A percentile compares a stretch with the other conserved stretches of the same genome.
Evolutionary conservation across 1,139 yeast genomes (phyloP).

Genomic region (Hemisphaericaspora subhashii): DNA sequence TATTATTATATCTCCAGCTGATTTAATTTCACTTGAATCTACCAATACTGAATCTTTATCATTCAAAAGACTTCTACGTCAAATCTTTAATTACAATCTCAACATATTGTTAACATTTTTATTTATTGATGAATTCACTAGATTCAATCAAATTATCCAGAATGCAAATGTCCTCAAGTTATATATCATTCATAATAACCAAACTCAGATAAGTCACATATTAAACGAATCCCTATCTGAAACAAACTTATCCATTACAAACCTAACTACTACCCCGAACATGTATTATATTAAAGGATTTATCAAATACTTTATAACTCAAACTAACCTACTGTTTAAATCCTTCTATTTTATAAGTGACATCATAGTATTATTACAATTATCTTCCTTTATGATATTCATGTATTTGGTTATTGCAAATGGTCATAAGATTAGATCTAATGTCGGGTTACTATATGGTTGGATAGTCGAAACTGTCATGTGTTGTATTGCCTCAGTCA

Average conservation of each 20-base stretch:
- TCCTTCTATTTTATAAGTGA: conserved; percentile 10
- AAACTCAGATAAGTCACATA: conserved; percentile 1
- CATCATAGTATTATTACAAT: conserved; percentile 6
- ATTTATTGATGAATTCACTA: conserved; percentile 42
- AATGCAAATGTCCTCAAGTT: conserved; percentile 46
- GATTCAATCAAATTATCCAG: conserved; percentile 50
- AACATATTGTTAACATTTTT: conserved; percentile 21
- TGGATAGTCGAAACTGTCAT: conserved; percentile 52
- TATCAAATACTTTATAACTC: conserved; percentile 21
- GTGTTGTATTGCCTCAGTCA: conserved; percentile 55
- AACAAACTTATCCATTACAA: neutral
- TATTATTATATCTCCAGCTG: conserved; percentile 5
- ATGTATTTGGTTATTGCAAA: conserved; percentile 51
- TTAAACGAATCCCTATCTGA: conserved; percentile 5
- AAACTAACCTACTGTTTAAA: conserved; percentile 13
- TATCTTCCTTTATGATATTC: conserved; percentile 20
- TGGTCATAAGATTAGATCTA: conserved; percentile 57
- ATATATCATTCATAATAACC: conserved; percentile 23
- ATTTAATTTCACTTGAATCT: conserved; percentile 2
- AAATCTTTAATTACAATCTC: conserved; percentile 28
- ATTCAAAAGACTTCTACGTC: conserved; percentile 21
- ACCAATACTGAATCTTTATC: neutral
- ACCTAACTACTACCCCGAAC: neutral
- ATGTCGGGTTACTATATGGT: conserved; percentile 60
- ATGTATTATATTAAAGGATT: conserved; percentile 13